These are phyloP conservation scores for Rhizoctonia solani DNA, from an alignment of 1,284 basidiomycete genomes.

Conservation along the genomic window DNA sequence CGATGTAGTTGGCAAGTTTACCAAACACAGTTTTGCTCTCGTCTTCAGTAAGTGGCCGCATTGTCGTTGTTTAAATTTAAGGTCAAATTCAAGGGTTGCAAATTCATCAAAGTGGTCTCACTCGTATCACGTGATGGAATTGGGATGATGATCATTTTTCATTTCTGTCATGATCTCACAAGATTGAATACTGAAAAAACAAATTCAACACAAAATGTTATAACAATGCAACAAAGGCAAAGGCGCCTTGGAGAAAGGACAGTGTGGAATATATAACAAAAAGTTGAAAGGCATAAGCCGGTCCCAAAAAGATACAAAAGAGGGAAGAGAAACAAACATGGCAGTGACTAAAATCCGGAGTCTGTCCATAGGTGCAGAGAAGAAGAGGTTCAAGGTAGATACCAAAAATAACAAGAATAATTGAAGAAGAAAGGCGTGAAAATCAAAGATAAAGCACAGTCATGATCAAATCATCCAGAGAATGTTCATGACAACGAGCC, in stretches of 20 bases:
- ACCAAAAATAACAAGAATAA: slow-evolving; percentile 39
- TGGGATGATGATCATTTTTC: background rate
- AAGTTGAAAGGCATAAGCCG: slow-evolving; percentile 13
- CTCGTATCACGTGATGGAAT: slow-evolving; percentile 20
- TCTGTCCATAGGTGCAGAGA: slow-evolving; percentile 33
- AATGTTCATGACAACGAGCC: slow-evolving; percentile 20
- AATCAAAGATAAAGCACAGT: slow-evolving; percentile 36
- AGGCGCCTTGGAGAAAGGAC: slow-evolving; percentile 22
- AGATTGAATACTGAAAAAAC: background rate
- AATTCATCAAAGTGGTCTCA: background rate
- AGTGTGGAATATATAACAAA: slow-evolving; percentile 30
- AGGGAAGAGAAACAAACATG: slow-evolving; percentile 8
- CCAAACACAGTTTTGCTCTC: slow-evolving; percentile 86
- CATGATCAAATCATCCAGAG: slow-evolving; percentile 25
- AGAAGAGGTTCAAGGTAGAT: slow-evolving; percentile 35
- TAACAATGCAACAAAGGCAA: slow-evolving; percentile 8
- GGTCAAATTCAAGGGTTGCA: slow-evolving; percentile 28
- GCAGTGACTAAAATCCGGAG: slow-evolving; percentile 33
- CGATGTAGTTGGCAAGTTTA: slow-evolving; percentile 91
- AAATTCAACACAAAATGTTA: slow-evolving; percentile 6
- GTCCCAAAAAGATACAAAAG: slow-evolving; percentile 20
- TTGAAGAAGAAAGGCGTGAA: slow-evolving; percentile 35
- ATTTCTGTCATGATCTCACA: background rate
- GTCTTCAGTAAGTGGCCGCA: slow-evolving; percentile 85
- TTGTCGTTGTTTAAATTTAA: slow-evolving; percentile 44